Evolutionary conservation across 192 early-diverging fungal genomes (phyloP).

Genomic region (Glomus cerebriforme): DNA sequence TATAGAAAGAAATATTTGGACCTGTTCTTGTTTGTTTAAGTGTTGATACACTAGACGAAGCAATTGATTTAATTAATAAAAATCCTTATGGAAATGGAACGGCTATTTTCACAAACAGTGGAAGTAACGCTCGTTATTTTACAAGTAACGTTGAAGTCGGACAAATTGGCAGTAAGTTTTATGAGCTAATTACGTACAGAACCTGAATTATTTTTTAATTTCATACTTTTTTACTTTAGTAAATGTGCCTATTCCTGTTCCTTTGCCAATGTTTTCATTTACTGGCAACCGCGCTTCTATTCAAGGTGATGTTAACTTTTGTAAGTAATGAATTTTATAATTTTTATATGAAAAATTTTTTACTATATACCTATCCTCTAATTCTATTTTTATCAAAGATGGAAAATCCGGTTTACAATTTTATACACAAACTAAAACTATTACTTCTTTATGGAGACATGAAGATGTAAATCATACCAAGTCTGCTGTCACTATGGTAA

Average conservation of each 20-base stretch:
- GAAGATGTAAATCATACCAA: conserved; percentile 72
- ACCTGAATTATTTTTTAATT: not conserved
- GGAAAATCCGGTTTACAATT: conserved; percentile 77
- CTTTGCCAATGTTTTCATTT: conserved; percentile 96
- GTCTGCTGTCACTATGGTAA: conserved; percentile 90
- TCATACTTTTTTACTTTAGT: conserved; percentile 18
- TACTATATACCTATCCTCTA: not conserved
- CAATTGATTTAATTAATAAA: conserved; percentile 84
- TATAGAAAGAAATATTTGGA: conserved; percentile 90
- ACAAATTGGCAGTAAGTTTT: conserved; percentile 86
- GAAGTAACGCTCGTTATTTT: conserved; percentile 85
- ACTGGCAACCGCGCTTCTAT: conserved; percentile 91
- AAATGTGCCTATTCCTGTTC: conserved; percentile 94
- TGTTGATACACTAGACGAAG: conserved; percentile 86
- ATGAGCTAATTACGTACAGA: conserved; percentile 65
- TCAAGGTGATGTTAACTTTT: conserved; percentile 94
- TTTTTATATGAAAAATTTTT: not conserved
- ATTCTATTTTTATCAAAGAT: conserved; percentile 30
- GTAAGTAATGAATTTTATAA: conserved; percentile 1
- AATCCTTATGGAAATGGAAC: conserved; percentile 90
- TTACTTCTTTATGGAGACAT: conserved; percentile 91
- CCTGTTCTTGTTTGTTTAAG: conserved; percentile 86
- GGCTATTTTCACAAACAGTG: conserved; percentile 90
- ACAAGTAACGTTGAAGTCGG: conserved; percentile 87
- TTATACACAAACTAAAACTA: conserved; percentile 92